Conservation (phyloP, 1,284 basidiomycete genomes). For the Apiotrichum porosum region DNA sequence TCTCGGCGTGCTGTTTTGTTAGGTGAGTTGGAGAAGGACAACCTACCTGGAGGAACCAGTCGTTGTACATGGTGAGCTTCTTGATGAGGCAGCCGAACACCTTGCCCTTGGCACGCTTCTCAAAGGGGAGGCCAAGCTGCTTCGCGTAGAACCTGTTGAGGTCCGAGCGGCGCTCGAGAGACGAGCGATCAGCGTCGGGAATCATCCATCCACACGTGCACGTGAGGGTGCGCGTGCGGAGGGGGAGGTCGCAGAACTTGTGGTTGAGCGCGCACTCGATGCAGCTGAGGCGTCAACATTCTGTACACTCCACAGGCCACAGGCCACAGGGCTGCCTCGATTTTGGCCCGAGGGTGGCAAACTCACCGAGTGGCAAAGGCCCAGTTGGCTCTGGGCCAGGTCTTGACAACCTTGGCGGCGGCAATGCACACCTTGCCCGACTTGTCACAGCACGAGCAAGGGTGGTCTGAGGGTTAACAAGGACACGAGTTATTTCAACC, state of each 20-base stretch:
- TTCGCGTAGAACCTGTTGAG: not conserved
- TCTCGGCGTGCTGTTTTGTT: not conserved
- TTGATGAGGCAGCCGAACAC: not conserved
- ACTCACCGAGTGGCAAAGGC: too few species aligned
- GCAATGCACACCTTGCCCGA: not conserved
- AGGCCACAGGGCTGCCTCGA: too few species aligned
- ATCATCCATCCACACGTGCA: constrained; percentile 12
- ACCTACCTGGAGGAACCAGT: constrained; percentile 5
- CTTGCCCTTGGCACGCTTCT: not conserved
- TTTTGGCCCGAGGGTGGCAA: too few species aligned
- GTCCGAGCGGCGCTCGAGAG: not conserved
- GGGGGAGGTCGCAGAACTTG: constrained; percentile 5
- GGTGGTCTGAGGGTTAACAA: not conserved
- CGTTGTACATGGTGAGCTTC: not conserved
- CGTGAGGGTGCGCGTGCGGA: not conserved
- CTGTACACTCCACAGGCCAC: too few species aligned
- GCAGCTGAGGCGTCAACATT: constrained; percentile 5
- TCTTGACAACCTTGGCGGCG: not conserved
- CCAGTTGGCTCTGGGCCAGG: not conserved
- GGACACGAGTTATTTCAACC: too few species aligned
- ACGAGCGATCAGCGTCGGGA: not conserved
- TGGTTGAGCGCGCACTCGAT: constrained; percentile 4
- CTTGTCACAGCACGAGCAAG: not conserved
- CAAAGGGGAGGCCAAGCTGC: not conserved
- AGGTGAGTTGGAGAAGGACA: not conserved